Conservation (phyloP, 768 basidiomycete genomes). For the Rhodotorula taiwanensis region DNA sequence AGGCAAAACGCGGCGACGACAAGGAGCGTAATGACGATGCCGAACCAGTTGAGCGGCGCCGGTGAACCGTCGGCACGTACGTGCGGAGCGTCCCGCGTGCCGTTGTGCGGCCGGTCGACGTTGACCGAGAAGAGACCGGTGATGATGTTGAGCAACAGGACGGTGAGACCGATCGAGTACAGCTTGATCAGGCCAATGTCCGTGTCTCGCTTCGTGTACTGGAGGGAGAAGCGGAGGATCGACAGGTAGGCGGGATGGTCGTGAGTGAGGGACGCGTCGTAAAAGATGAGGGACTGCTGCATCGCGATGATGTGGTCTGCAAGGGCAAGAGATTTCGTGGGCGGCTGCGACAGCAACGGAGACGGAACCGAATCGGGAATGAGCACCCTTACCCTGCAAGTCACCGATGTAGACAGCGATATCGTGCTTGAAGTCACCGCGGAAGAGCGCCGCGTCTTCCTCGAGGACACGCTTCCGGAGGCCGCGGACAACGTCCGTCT, state of each 20-base stretch:
- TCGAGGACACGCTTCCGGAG: constrained; percentile 63
- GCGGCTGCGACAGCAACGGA: no score
- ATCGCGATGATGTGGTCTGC: constrained; percentile 83
- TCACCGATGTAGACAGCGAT: constrained; percentile 84
- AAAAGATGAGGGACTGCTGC: constrained; percentile 74
- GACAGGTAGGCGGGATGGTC: constrained; percentile 79
- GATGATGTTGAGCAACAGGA: constrained; percentile 58
- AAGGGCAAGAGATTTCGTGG: no score
- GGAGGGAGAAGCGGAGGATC: constrained; percentile 61
- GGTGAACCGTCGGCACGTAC: not conserved
- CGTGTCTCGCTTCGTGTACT: constrained; percentile 56
- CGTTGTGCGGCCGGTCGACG: constrained; percentile 57
- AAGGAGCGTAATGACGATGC: constrained; percentile 11
- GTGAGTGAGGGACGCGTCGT: constrained; percentile 79
- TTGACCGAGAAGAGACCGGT: constrained; percentile 51
- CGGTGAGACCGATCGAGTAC: constrained; percentile 60
- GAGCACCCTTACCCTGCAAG: constrained; percentile 58
- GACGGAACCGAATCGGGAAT: no score
- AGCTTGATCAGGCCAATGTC: constrained; percentile 64
- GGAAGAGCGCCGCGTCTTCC: constrained; percentile 46
- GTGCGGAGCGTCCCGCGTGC: constrained; percentile 19
- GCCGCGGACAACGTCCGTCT: constrained; percentile 73
- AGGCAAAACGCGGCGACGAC: constrained; percentile 9
- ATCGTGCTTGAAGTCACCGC: constrained; percentile 52
- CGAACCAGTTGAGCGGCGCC: constrained; percentile 11